These are phyloP conservation scores for Alternaria triticina DNA, from an alignment of 2,329 filamentous ascomycete species.

Conservation along the genomic window DNA sequence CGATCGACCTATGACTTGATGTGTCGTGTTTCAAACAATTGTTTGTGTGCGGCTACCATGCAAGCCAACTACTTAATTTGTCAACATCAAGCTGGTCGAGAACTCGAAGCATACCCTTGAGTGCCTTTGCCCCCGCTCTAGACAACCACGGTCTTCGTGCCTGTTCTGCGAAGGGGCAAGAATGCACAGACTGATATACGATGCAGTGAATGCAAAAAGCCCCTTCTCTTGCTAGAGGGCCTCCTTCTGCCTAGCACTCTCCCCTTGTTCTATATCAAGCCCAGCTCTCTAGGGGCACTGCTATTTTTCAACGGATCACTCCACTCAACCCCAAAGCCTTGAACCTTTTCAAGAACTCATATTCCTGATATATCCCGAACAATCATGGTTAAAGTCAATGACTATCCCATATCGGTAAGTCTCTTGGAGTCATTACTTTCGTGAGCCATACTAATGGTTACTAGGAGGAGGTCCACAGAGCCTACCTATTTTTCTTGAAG, in stretches of 20 bases:
- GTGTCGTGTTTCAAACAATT: neutral
- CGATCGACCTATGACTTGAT: neutral
- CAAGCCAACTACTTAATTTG: neutral
- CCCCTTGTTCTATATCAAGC: neutral
- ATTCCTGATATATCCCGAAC: neutral
- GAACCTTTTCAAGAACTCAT: fast-evolving
- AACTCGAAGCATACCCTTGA: neutral
- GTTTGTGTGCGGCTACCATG: neutral
- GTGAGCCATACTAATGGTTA: fast-evolving
- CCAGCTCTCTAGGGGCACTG: neutral
- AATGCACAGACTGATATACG: neutral
- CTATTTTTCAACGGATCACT: neutral
- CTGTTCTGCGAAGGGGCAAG: neutral
- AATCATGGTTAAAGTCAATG: neutral
- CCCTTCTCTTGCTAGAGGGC: neutral
- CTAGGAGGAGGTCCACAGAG: too few species aligned
- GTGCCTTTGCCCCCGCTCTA: neutral
- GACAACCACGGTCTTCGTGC: neutral
- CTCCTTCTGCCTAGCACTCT: neutral
- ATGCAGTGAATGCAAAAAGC: neutral
- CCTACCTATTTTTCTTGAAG: too few species aligned
- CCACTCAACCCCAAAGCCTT: neutral
- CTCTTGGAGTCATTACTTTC: neutral
- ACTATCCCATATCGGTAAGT: neutral
- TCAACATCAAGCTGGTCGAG: neutral